These are phyloP conservation scores for Sporothrix pseudoabietina DNA, from an alignment of 2,329 filamentous ascomycete species.

Conservation along the genomic window DNA sequence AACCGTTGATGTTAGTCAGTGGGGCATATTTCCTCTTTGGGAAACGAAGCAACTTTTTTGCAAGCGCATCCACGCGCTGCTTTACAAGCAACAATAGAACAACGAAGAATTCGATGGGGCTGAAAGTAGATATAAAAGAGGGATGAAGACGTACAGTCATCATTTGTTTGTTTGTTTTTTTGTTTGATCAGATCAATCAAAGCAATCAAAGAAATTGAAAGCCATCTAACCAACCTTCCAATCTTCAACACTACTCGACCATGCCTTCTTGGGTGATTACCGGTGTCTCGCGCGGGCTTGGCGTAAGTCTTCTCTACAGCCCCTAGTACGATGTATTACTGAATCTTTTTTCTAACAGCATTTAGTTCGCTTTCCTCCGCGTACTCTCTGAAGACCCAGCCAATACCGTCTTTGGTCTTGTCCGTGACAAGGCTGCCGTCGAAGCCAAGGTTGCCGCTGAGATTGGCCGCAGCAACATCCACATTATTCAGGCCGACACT, in stretches of 20 bases:
- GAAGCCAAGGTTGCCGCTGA: constrained; percentile 49
- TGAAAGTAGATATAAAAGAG: background rate
- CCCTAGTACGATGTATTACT: background rate
- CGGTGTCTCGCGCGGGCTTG: constrained; percentile 36
- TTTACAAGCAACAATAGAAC: background rate
- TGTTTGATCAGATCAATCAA: background rate
- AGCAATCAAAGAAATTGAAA: background rate
- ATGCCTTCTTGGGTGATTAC: constrained; percentile 38
- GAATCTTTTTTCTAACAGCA: background rate
- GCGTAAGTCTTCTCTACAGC: constrained; percentile 37
- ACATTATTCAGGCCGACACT: constrained; percentile 51
- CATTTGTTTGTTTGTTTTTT: too few species aligned
- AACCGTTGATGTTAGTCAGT: too few species aligned
- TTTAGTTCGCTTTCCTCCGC: background rate
- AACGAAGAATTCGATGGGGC: background rate
- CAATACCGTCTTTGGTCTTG: constrained; percentile 52
- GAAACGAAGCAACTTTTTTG: constrained; percentile 4
- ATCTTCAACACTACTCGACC: background rate
- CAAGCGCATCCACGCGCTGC: background rate
- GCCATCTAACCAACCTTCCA: background rate
- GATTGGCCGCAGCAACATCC: constrained; percentile 48
- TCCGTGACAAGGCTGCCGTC: constrained; percentile 50
- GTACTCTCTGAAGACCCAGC: constrained; percentile 41
- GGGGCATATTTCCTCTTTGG: background rate
- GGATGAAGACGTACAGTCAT: too few species aligned